Base-by-base conservation (phyloP, 176 grass and related monocot species). In the Musa schizocarpa region DNA sequence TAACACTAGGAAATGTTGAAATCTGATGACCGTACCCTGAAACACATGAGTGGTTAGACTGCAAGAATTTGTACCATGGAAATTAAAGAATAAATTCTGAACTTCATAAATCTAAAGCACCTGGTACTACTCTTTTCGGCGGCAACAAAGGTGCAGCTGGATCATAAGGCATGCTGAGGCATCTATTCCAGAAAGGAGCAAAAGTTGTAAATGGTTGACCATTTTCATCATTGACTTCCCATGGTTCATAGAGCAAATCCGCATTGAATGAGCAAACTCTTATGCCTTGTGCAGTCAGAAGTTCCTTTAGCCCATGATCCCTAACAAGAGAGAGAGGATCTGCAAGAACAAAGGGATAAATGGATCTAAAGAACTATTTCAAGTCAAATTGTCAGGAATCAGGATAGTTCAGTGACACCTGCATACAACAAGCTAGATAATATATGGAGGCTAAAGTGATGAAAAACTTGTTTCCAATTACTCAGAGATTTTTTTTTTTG, bases 301-400 rank as follows among this genome's bases (percentile, higher is more conserved):
- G 83, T 77, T 93, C 90, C 86, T 98, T 98, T 65, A 98, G 65
- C 55, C 58, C 55, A 81, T 93, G 95, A 52, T 93, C 95, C 74
- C 95, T 87, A 52, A 89, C 86, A 80, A 98, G 84, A 23, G 95
- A 98, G 14, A 98, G 78, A 1, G 95, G 95, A 54, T 98, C 95
- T 98, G 86, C 78, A 87, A 88, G 65, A 34, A 71, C 51, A 34
- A 76, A 23, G 50, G 61, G 22, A 86, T 62, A 70, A 71, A 9
- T 72, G 0, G 55, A 71, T 51, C 71, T 48, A 6, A 11, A 48
- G 53, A 81, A 63, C 65, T 77, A 73, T 12, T 62, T 78, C 43
- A 73, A 17, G 43, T 72, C 55, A 54, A 52, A 25, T 34, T 55
- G 12, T 34, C 53, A 52, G 4, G 34, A 43, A 34, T 52, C 22